Evolutionary conservation across 805 yeast species (phyloP).

Genomic region (Komagataella mondaviorum): DNA sequence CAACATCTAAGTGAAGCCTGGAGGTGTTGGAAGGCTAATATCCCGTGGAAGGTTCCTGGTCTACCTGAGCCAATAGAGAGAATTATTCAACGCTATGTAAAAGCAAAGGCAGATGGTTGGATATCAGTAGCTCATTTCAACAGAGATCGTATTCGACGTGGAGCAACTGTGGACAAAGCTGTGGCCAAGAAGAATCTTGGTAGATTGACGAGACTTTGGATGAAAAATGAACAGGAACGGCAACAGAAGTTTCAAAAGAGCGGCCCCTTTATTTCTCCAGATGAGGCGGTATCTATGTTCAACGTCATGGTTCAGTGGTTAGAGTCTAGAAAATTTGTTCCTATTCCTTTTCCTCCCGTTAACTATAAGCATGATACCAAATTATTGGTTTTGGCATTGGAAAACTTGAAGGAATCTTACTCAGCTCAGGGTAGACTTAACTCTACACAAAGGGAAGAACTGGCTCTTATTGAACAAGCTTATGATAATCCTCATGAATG

Average conservation of each 20-base stretch:
- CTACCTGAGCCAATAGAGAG: conserved; percentile 82
- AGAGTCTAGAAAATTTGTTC: conserved; percentile 68
- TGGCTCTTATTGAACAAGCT: conserved; percentile 89
- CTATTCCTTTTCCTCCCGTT: conserved; percentile 89
- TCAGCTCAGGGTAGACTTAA: conserved; percentile 66
- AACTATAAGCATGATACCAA: conserved; percentile 91
- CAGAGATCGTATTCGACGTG: conserved; percentile 75
- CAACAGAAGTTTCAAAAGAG: conserved; percentile 67
- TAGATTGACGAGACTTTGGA: conserved; percentile 82
- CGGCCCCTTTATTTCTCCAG: conserved; percentile 79
- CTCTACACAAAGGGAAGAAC: conserved; percentile 80
- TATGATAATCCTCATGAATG: conserved; percentile 96
- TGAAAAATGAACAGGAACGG: conserved; percentile 82
- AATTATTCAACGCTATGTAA: conserved; percentile 78
- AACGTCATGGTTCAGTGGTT: conserved; percentile 87
- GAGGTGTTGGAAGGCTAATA: conserved; percentile 99
- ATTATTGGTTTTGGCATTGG: conserved; percentile 77
- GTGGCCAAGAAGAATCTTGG: conserved; percentile 91
- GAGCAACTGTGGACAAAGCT: conserved; percentile 90
- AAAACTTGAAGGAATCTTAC: conserved; percentile 71
- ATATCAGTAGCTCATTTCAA: conserved; percentile 85
- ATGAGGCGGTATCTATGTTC: conserved; percentile 80
- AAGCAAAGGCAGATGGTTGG: conserved; percentile 97
- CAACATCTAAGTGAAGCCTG: conserved; percentile 97
- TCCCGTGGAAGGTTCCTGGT: conserved; percentile 97